Percentiles rank a stretch among this genome's conserved stretches.
Evolutionary conservation across 345 rosid genomes (phyloP).

Genomic region (Hibiscus mutabilis): DNA sequence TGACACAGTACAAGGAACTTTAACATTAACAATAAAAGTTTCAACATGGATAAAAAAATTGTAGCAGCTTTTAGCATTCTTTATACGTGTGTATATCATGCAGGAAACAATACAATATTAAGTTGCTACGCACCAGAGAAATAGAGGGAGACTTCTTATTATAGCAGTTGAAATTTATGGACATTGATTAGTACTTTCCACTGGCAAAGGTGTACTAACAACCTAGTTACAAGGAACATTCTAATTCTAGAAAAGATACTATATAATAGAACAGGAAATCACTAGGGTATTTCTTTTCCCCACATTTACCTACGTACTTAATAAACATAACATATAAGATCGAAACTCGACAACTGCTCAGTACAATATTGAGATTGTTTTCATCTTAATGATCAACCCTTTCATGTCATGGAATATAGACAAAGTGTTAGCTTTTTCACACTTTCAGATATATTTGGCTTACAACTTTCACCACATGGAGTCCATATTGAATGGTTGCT

Average conservation of each 20-base stretch:
- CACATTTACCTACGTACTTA: neutral
- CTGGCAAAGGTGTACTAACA: neutral
- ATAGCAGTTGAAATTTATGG: neutral
- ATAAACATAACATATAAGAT: neutral
- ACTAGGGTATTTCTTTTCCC: neutral
- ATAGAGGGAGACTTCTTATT: neutral
- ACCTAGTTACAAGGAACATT: neutral
- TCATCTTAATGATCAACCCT: neutral
- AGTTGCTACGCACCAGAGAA: neutral
- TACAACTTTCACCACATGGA: constrained; percentile 52
- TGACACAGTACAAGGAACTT: no score
- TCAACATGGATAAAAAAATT: no score
- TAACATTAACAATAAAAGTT: no score
- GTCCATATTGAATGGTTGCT: constrained; percentile 80
- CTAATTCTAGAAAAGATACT: neutral
- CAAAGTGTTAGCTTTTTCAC: constrained; percentile 18
- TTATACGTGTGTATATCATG: neutral
- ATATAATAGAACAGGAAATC: neutral
- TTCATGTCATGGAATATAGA: constrained; percentile 6
- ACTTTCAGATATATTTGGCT: constrained; percentile 5
- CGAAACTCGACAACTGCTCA: neutral
- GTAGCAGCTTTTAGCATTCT: no score
- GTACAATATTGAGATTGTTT: neutral
- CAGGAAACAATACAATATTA: neutral
- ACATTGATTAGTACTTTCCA: neutral